Base-by-base conservation (phyloP, 2,329 filamentous ascomycete genomes). In the Sphaerostilbella broomeana region DNA sequence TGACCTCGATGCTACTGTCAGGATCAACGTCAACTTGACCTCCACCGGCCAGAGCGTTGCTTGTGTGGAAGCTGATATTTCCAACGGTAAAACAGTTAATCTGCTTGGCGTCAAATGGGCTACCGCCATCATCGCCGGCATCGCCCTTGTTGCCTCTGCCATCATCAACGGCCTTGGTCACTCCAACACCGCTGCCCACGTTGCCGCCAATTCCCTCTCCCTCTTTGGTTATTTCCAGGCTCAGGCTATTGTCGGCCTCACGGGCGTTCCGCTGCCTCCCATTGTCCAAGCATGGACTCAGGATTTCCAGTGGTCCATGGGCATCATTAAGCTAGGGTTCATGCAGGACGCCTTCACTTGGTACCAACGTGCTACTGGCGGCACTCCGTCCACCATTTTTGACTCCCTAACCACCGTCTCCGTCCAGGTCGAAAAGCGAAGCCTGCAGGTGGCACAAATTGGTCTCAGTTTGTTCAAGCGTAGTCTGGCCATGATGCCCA, bases 221-320 rank as follows among this genome's bases (percentile, higher is more conserved):
- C 79, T 97, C 20, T 94, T 95, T 58, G 79, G 84, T 45, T 95
- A 92, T 64, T 95, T 95, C 73, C 90, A 97, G 64, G 80, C 86
- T 4, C 89, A 95, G 63, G 89, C 90, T 18, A 87, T 95, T 62
- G 72, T 95, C 53, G 89, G 89, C 47, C 81, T 95, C 63, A 86
- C 82, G 38, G 77, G 83, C 15, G 82, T 95, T 11, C 71, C 73
- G 31, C 75, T 95, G 38, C 90, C 90, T 8, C 90, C 90, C 0
- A 85, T 95, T 45, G 90, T 94, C 38, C 75, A 85, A 54, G 76
- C 89, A 0, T 97, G 90, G 90, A 95, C 89, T 2, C 89, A 95
- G 65, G 90, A 95, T 65, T 95, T 97, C 67, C 85, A 94, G 59
- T 97, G 90, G 90, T 94, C 84, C 56, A 92, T 97, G 86, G 90